Conservation (phyloP, 2,329 filamentous ascomycete genomes). For the Fusarium austroafricanum region DNA sequence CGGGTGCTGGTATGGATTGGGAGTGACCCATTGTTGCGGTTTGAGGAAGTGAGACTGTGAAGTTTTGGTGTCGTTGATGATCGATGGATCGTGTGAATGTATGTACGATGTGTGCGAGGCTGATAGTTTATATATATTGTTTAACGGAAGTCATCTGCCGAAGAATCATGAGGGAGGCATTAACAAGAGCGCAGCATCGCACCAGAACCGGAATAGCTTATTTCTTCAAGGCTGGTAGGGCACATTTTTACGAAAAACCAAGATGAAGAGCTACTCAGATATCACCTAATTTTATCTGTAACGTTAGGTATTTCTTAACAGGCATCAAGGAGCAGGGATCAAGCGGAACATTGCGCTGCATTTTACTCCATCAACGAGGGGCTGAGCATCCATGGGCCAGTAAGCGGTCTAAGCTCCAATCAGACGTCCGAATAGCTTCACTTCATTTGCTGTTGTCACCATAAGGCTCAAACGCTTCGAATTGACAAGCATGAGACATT, state of each 20-base stretch:
- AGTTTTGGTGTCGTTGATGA: neutral
- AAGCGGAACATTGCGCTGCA: neutral
- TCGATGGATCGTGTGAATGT: too few species aligned
- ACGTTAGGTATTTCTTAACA: neutral
- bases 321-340: neutral
- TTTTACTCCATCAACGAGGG: neutral
- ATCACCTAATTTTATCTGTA: neutral
- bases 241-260: too few species aligned
- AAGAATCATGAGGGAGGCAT: neutral
- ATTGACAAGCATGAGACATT: neutral
- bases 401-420: neutral
- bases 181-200: neutral
- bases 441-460: neutral
- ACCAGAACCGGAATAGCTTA: neutral
- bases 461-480: neutral
- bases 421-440: neutral
- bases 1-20: slow-evolving; percentile 1
- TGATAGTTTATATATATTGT: neutral
- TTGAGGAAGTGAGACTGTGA: neutral
- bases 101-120: accelerated
- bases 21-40: slow-evolving; percentile 7
- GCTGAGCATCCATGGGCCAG: neutral
- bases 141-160: neutral
- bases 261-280: neutral
- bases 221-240: neutral